These are phyloP conservation scores for Astrothelium subdiscretum DNA, from an alignment of 495 filamentous ascomycete species.

Conservation along the genomic window DNA sequence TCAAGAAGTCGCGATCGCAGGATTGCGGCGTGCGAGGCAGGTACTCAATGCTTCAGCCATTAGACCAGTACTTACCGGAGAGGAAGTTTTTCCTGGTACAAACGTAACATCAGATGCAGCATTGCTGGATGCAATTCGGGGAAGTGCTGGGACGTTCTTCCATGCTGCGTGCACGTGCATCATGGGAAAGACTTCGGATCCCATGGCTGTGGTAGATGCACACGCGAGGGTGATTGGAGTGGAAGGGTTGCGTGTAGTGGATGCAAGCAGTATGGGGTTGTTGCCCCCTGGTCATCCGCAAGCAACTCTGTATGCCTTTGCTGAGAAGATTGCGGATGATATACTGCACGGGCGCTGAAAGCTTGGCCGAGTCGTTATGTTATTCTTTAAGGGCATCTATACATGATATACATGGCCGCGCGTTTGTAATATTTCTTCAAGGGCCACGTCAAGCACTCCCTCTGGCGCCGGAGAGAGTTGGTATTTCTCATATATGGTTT, in stretches of 20 bases:
- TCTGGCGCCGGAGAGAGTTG: too few species aligned
- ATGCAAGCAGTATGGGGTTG: slow-evolving; percentile 46
- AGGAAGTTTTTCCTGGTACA: slow-evolving; percentile 37
- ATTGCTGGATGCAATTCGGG: slow-evolving; percentile 35
- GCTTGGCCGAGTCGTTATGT: too few species aligned
- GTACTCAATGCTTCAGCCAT: slow-evolving; percentile 28
- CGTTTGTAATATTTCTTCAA: too few species aligned
- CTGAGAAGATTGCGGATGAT: slow-evolving; percentile 49
- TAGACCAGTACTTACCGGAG: slow-evolving; percentile 33
- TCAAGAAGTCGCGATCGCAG: slow-evolving; percentile 39
- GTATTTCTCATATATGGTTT: too few species aligned
- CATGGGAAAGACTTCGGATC: slow-evolving; percentile 38
- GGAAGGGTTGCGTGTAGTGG: slow-evolving; percentile 42
- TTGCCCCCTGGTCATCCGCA: slow-evolving; percentile 46
- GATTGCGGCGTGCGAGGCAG: slow-evolving; percentile 40
- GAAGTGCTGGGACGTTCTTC: slow-evolving; percentile 31
- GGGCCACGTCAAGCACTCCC: too few species aligned
- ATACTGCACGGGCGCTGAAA: too few species aligned
- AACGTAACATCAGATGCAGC: slow-evolving; percentile 36
- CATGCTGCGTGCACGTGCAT: slow-evolving; percentile 44
- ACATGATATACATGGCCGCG: too few species aligned
- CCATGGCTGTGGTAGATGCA: slow-evolving; percentile 44
- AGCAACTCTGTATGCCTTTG: slow-evolving; percentile 35
- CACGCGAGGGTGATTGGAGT: slow-evolving; percentile 41
- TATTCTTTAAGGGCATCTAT: too few species aligned